A percentile compares a stretch with the other conserved stretches of the same genome.
phyloP scores from a whole-genome alignment of 768 basidiomycete genomes.

The Mycena belliarum region DNA sequence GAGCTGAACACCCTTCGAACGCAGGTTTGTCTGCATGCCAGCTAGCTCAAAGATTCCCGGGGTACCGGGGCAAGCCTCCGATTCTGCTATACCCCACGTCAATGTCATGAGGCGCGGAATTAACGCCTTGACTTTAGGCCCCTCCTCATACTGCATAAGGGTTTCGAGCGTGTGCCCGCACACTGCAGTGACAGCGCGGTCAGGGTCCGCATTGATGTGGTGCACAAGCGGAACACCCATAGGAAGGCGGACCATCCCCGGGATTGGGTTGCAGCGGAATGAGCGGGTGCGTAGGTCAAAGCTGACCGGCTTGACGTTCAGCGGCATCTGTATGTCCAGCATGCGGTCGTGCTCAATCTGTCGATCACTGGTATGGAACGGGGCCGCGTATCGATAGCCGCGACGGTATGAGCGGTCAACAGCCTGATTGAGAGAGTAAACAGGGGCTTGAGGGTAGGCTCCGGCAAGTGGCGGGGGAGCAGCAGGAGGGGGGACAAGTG shows the following conservation, averaged over 20 bases:
- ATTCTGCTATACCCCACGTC: not conserved
- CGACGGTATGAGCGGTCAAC: constrained; percentile 1
- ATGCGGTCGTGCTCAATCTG: not conserved
- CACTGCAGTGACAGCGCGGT: constrained; percentile 1
- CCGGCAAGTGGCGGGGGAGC: not conserved
- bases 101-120: not conserved
- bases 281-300: not conserved
- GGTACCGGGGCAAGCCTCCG: not conserved
- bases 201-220: constrained; percentile 5
- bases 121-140: not conserved
- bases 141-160: not conserved
- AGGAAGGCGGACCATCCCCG: constrained; percentile 13
- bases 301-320: not conserved
- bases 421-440: not conserved
- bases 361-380: not conserved
- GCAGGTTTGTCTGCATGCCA: not conserved
- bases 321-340: not conserved
- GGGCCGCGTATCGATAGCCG: not conserved
- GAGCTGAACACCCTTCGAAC: not conserved
- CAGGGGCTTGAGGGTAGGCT: not conserved
- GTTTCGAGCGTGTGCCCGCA: constrained; percentile 3
- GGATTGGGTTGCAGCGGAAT: constrained; percentile 4
- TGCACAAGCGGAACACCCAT: constrained; percentile 13
- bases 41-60: not conserved
- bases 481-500: not conserved